These are phyloP conservation scores for Sisymbrium irio DNA, from an alignment of 345 rosid species.

Conservation along the genomic window DNA sequence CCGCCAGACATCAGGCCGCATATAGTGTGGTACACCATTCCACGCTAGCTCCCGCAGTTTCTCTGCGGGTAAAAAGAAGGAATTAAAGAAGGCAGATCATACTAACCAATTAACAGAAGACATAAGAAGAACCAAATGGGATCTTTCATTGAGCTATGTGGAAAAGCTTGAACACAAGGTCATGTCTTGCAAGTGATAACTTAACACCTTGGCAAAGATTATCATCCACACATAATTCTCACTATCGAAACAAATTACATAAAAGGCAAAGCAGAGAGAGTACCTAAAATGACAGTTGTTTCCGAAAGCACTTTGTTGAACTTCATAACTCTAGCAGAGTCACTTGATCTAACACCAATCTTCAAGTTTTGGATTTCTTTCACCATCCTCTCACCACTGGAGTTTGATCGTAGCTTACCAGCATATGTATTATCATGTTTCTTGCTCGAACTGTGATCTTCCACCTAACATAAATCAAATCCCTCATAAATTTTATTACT, in stretches of 20 bases:
- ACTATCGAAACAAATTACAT: neutral
- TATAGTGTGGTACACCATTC: conserved; percentile 95
- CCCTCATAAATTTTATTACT: neutral
- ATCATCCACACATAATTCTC: neutral
- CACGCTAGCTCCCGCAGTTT: conserved; percentile 87
- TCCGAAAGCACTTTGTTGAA: conserved; percentile 78
- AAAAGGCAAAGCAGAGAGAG: conserved; percentile 10
- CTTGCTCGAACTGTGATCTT: conserved; percentile 38
- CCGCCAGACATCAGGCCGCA: conserved; percentile 91
- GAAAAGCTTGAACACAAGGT: neutral
- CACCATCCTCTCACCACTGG: conserved; percentile 43
- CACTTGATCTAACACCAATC: conserved; percentile 81
- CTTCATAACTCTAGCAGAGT: conserved; percentile 82
- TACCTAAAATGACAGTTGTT: conserved; percentile 80
- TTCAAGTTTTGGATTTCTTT: conserved; percentile 52
- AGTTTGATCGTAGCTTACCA: conserved; percentile 50
- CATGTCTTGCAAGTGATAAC: neutral
- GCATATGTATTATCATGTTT: conserved; percentile 38
- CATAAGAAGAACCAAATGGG: neutral
- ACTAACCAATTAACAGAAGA: conserved; percentile 1
- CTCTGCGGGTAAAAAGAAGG: conserved; percentile 44
- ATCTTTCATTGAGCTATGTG: neutral
- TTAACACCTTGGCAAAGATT: neutral
- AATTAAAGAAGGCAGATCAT: neutral
- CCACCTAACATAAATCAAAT: conserved; percentile 45